Evolutionary conservation across 2,329 filamentous ascomycete genomes (phyloP).

Genomic region (Pezicula neosporulosa): DNA sequence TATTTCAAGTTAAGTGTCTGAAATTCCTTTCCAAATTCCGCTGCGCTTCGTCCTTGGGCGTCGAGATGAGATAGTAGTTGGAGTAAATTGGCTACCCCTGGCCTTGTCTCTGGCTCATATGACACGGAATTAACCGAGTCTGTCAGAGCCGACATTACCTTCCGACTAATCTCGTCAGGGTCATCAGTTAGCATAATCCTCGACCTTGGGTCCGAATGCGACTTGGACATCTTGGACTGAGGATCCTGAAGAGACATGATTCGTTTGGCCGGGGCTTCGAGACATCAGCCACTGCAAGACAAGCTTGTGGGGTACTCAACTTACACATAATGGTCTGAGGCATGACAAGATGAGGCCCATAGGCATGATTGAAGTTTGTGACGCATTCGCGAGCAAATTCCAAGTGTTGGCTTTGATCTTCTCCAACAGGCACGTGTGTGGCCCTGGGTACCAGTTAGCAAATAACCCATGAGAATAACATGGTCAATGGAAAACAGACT

Average conservation of each 20-base stretch:
- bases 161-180: slow-evolving; percentile 58
- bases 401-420: slow-evolving; percentile 90
- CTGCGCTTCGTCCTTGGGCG: slow-evolving; percentile 32
- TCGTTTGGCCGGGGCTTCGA: slow-evolving; percentile 60
- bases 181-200: slow-evolving; percentile 80
- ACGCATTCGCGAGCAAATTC: slow-evolving; percentile 88
- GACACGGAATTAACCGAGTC: slow-evolving; percentile 65
- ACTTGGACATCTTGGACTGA: slow-evolving; percentile 90
- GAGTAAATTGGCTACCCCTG: slow-evolving; percentile 85
- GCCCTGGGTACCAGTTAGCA: slow-evolving; percentile 47
- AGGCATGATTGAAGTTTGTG: slow-evolving; percentile 79
- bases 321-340: slow-evolving; percentile 72
- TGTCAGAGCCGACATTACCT: slow-evolving; percentile 72
- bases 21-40: slow-evolving; percentile 37
- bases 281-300: slow-evolving; percentile 1
- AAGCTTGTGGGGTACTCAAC: slow-evolving; percentile 8
- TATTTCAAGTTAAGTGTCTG: slow-evolving; percentile 45
- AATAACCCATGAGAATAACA: neutral
- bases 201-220: slow-evolving; percentile 65
- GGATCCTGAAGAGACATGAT: slow-evolving; percentile 88
- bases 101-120: slow-evolving; percentile 67
- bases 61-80: slow-evolving; percentile 74
- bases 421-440: slow-evolving; percentile 94
- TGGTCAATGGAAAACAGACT: slow-evolving; percentile 38
- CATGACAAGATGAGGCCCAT: slow-evolving; percentile 57